Base-by-base conservation (phyloP, 192 early-diverging fungal species). In the Podila horticola region DNA sequence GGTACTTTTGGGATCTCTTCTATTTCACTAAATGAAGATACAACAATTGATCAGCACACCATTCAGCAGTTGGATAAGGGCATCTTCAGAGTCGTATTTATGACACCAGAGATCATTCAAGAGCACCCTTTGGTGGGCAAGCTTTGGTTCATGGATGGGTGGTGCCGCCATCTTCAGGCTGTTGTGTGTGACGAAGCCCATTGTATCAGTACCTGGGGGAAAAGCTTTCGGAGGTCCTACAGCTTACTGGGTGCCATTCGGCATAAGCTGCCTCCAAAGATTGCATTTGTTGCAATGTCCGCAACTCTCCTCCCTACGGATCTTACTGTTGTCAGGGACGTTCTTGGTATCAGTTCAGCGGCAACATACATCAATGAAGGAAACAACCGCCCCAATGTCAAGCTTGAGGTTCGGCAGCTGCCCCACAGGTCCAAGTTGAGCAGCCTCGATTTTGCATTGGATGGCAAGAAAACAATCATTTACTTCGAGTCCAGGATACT, bases 121-220 rank as follows among this genome's bases (percentile, higher is more conserved):
- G 10, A 67, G 38, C 48, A 6, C 17, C 1, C 41, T 55, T 3
- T 33, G 61, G 19, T 34, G 34, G 22, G 17, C 4, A 31, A 31
- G n/a, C 72, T 74, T 30, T 74, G 72, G 72, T 24, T 5, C 45
- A 2, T 45, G 29, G n/a, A 30, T 8, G n/a, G 45, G 8, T 67
- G 64, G 64, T n/a, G 20, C 19, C 4, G 41, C 26, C 24, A 26
- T 20, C 28, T 73, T 2, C 63, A 49, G 26, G 41, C 64, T 0
- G 26, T 74, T 7, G 64, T 66, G 4, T 24, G 66, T 13, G 72
- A 74, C 41, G 72, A 74, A 29, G 58, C 55, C 33, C 72, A 74
- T 52, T 74, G 72, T 45, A 36, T 67, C 5, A 51, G 48, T n/a
- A 62, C 59, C 4, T 74, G 72, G 57, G 64, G 64, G 0, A 52